Conservation (phyloP, 768 basidiomycete species). For the Clavulina sp. region DNA sequence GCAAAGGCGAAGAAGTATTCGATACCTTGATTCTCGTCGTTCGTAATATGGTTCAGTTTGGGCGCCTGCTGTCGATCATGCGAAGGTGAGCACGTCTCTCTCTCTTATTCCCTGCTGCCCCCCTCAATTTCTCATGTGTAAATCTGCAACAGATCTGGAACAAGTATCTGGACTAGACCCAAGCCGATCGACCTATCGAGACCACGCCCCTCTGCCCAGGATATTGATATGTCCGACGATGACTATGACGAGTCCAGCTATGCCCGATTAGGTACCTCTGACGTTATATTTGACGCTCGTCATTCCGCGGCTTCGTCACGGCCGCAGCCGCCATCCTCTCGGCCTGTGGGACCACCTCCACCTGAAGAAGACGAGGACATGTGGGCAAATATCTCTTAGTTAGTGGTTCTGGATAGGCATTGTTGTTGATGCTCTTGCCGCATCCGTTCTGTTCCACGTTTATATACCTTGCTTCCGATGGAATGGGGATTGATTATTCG, state of each 20-base stretch:
- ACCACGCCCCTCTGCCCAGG: slow-evolving; percentile 47
- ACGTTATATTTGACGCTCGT: neutral
- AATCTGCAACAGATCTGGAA: slow-evolving; percentile 43
- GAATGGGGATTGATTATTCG: no score
- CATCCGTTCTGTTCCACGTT: no score
- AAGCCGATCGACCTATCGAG: slow-evolving; percentile 71
- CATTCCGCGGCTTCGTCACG: neutral
- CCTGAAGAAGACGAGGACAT: neutral
- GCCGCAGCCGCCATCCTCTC: no score
- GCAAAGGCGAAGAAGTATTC: slow-evolving; percentile 85
- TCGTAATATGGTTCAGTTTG: slow-evolving; percentile 84
- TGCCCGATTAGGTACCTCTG: neutral
- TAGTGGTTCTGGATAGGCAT: neutral
- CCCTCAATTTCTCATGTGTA: slow-evolving; percentile 17
- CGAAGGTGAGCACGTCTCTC: slow-evolving; percentile 55
- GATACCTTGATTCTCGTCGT: slow-evolving; percentile 86
- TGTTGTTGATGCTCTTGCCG: no score
- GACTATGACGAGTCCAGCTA: slow-evolving; percentile 16
- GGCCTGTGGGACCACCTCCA: neutral
- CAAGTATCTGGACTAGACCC: slow-evolving; percentile 74
- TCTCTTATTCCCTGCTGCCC: slow-evolving; percentile 22
- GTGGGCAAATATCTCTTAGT: neutral
- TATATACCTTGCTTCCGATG: no score
- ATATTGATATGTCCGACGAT: slow-evolving; percentile 55
- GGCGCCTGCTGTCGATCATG: slow-evolving; percentile 81